phyloP scores from a whole-genome alignment of 1,284 basidiomycete genomes.

The Lentinus polychrous region DNA sequence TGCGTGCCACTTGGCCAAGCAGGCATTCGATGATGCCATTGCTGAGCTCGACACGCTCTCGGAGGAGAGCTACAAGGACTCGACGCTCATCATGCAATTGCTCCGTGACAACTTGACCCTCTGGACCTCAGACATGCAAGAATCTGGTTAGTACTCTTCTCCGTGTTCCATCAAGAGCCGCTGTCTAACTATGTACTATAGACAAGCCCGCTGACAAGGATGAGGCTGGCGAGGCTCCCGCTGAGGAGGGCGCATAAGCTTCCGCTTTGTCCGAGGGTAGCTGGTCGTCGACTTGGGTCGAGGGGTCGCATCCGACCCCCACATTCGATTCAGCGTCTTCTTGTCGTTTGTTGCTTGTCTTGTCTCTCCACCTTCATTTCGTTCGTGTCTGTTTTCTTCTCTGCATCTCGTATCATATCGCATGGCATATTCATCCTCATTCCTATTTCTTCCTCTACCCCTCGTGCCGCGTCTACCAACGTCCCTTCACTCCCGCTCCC shows the following conservation, averaged over 20 bases:
- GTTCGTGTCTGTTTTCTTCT: not conserved
- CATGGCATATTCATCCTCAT: not conserved
- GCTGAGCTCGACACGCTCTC: slow-evolving; percentile 99
- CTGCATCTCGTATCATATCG: slow-evolving; percentile 3
- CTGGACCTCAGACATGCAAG: slow-evolving; percentile 98
- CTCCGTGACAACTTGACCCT: slow-evolving; percentile 97
- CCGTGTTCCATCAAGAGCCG: not conserved
- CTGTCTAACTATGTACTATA: slow-evolving; percentile 10
- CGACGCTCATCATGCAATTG: slow-evolving; percentile 98
- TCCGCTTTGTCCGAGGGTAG: not conserved
- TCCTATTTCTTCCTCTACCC: not conserved
- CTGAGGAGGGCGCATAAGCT: slow-evolving; percentile 16
- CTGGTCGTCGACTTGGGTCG: not conserved
- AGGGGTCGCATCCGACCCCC: not conserved
- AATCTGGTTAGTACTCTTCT: slow-evolving; percentile 54
- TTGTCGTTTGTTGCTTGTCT: not conserved
- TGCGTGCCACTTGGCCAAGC: slow-evolving; percentile 99
- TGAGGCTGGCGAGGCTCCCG: slow-evolving; percentile 34
- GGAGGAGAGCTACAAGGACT: slow-evolving; percentile 99
- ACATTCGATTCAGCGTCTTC: not conserved
- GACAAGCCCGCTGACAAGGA: slow-evolving; percentile 73
- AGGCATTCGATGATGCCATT: slow-evolving; percentile 99
- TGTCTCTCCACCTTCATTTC: not conserved
- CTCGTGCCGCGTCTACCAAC: not conserved
- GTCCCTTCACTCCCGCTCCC: too few relatives aligned